Base-by-base conservation (phyloP, 176 grass and related monocot genomes). In the Raddia guianensis region DNA sequence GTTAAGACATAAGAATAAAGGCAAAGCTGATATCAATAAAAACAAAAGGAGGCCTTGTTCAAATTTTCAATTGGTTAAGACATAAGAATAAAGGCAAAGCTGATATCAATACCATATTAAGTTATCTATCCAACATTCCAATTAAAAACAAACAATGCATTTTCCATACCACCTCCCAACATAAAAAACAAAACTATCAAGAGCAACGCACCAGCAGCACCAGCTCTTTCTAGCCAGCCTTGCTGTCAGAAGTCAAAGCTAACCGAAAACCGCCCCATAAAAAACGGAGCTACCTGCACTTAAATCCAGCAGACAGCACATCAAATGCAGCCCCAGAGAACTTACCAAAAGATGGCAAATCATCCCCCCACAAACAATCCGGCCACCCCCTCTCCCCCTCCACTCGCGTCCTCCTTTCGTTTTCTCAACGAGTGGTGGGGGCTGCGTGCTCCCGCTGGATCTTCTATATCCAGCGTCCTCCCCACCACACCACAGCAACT, bases 391-490 rank as follows among this genome's bases (percentile, higher is more conserved):
- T 33, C 19, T 27, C 46, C 19, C 16, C 46, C 34, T 12, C 60
- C 21, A 55, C 49, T 70, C 21, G 60, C 50, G 49, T 50, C 59
- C 12, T 13, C 50, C 10, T 44, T 59, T 61, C 64, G 66, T 83
- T 87, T 83, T 78, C 82, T 69, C 27, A 56, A 48, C 54, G 11
- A 48, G 70, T 68, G 44, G 82, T 80, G 76, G 72, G 33, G 76
- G 42, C 49, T 70, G 55, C 43, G n/a, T 68, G 59, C 68, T 71
- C 52, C 46, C 78, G 52, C 54, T 58, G 56, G 77, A 72, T 89
- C 63, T 85, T 89, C 77, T 85, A 72, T 71, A 85, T 59, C 77
- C 77, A 79, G 67, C 33, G 47, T 13, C 86, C 58, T 78, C 86
- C 80, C 48, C 54, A 44, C 76, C 37, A 62, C 62, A 40, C 37